A percentile compares a stretch with the other conserved stretches of the same genome.
Conservation (phyloP, 306 rosid genomes). For the Sicyos edulis region DNA sequence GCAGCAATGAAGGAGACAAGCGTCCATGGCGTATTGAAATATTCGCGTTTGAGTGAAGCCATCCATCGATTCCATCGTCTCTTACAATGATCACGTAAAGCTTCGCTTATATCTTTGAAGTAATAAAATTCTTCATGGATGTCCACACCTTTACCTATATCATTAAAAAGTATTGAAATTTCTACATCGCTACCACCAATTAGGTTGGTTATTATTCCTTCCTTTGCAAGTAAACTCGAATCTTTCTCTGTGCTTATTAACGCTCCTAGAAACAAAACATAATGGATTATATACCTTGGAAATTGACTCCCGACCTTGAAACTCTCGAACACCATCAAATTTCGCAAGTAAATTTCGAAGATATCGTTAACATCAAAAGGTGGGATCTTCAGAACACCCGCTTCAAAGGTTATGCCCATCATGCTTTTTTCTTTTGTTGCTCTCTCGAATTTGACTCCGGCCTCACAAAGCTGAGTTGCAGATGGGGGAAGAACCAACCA, state of each 20-base stretch:
- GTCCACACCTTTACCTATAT: not conserved
- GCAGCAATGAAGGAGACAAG: not conserved
- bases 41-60: not conserved
- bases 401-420: not conserved
- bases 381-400: not conserved
- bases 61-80: not conserved
- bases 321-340: not conserved
- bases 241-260: not conserved
- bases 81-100: not conserved
- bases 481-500: not conserved
- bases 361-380: not conserved
- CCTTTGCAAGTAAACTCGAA: not conserved
- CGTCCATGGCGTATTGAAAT: not conserved
- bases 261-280: not conserved
- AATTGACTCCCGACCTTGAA: not conserved
- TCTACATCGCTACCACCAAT: not conserved
- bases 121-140: not conserved
- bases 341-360: not conserved
- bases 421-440: not conserved
- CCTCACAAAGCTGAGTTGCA: not conserved
- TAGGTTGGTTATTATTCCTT: not conserved
- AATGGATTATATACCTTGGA: not conserved
- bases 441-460: not conserved
- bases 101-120: not conserved
- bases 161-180: not conserved